Conservation (phyloP, 148 eudicot species). For the Persicaria maculosa region DNA sequence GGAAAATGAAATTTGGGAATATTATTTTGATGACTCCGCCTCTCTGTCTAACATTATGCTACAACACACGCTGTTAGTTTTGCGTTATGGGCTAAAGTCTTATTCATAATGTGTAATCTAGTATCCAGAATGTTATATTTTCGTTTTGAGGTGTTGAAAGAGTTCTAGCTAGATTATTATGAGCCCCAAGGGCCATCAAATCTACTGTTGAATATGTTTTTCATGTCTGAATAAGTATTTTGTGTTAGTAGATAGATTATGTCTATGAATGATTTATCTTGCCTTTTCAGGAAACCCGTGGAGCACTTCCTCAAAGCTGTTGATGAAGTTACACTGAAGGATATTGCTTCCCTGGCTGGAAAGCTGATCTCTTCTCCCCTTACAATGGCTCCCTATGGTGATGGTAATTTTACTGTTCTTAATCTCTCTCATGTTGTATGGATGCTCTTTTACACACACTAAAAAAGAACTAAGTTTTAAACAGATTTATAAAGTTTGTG, state of each 20-base stretch:
- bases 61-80: neutral
- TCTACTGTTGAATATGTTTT: neutral
- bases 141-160: neutral
- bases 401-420: slow-evolving; percentile 41
- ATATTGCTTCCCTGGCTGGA: slow-evolving; percentile 44
- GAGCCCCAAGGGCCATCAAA: neutral
- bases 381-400: slow-evolving; percentile 82
- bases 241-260: neutral
- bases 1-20: too few relatives aligned
- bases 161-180: neutral
- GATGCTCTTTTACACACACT: neutral
- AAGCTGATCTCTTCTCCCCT: slow-evolving; percentile 77
- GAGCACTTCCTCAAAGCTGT: slow-evolving; percentile 61
- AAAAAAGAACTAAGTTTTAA: too few relatives aligned
- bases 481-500: too few relatives aligned
- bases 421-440: neutral
- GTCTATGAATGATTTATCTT: neutral
- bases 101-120: neutral
- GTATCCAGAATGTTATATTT: neutral
- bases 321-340: slow-evolving; percentile 51
- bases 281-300: slow-evolving; percentile 17
- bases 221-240: neutral
- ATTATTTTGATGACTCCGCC: neutral
- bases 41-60: neutral
- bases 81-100: neutral